phyloP scores from a whole-genome alignment of 306 rosid species.

The Oemleria cerasiformis region DNA sequence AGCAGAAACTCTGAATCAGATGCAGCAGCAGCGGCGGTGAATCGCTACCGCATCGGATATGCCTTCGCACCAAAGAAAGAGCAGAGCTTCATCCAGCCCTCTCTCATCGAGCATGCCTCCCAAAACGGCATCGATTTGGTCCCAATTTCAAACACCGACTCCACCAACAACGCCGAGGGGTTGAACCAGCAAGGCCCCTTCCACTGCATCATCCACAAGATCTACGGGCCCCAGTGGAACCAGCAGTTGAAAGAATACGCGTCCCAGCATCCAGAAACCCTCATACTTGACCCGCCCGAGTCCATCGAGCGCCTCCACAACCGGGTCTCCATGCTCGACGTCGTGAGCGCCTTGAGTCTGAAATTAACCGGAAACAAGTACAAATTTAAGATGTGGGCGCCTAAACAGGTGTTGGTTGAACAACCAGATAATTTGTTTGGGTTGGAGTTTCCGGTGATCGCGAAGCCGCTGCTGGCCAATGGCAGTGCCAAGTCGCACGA shows the following conservation, averaged over 20 bases:
- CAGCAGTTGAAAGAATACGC: slow-evolving; percentile 6
- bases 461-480: slow-evolving; percentile 26
- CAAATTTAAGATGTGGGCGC: slow-evolving; percentile 5
- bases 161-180: neutral
- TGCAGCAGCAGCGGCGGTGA: neutral
- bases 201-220: slow-evolving; percentile 37
- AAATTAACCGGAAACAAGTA: neutral
- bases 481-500: slow-evolving; percentile 45
- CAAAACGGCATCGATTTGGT: slow-evolving; percentile 29
- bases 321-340: slow-evolving; percentile 37
- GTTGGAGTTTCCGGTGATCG: slow-evolving; percentile 27
- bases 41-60: slow-evolving; percentile 26
- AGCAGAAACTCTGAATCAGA: neutral
- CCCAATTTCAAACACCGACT: slow-evolving; percentile 7
- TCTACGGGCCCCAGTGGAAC: slow-evolving; percentile 26
- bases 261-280: slow-evolving; percentile 6
- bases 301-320: slow-evolving; percentile 29
- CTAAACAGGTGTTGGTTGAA: slow-evolving; percentile 19
- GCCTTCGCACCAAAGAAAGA: slow-evolving; percentile 24
- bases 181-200: slow-evolving; percentile 33
- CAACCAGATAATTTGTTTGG: neutral
- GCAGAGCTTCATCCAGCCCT: slow-evolving; percentile 24
- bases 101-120: slow-evolving; percentile 21
- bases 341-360: neutral
- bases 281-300: slow-evolving; percentile 32